Percentiles rank a stretch among this genome's conserved stretches.
Conservation (phyloP, 2,329 filamentous ascomycete genomes). For the Moelleriella libera region DNA sequence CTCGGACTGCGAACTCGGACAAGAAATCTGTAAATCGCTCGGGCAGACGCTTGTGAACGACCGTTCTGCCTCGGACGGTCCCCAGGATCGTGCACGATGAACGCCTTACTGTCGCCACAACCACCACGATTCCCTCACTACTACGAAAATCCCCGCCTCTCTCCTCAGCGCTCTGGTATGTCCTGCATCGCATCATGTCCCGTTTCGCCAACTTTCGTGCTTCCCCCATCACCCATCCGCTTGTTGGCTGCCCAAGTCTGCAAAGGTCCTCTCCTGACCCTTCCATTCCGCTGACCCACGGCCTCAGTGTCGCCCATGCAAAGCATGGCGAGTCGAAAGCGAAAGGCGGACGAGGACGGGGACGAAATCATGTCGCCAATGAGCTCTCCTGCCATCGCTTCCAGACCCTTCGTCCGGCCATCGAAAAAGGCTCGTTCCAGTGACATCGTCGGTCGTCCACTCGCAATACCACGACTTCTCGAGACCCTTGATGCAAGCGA, state of each 20-base stretch:
- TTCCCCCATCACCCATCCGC: too few species aligned
- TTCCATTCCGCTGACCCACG: neutral
- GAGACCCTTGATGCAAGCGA: constrained; percentile 83
- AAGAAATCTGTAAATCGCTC: neutral
- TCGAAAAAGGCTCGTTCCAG: constrained; percentile 49
- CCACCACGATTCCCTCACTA: constrained; percentile 44
- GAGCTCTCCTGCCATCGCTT: constrained; percentile 62
- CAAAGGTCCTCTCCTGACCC: neutral
- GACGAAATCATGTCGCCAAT: constrained; percentile 86
- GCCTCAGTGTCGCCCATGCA: constrained; percentile 28
- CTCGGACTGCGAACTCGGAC: too few species aligned
- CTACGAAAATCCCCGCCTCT: constrained; percentile 39
- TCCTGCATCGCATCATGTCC: neutral
- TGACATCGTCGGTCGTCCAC: constrained; percentile 48
- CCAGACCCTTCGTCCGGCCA: constrained; percentile 51
- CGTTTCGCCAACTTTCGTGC: neutral
- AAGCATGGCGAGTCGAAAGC: constrained; percentile 51
- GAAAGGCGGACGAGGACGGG: constrained; percentile 68
- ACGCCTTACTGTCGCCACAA: constrained; percentile 46
- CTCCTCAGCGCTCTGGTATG: constrained; percentile 41
- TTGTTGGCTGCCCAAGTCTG: neutral
- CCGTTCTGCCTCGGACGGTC: neutral
- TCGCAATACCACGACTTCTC: constrained; percentile 57
- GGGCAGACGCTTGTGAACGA: neutral
- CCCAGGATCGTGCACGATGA: constrained; percentile 31